Base-by-base conservation (phyloP, 495 filamentous ascomycete genomes). In the Oleoguttula mirabilis region DNA sequence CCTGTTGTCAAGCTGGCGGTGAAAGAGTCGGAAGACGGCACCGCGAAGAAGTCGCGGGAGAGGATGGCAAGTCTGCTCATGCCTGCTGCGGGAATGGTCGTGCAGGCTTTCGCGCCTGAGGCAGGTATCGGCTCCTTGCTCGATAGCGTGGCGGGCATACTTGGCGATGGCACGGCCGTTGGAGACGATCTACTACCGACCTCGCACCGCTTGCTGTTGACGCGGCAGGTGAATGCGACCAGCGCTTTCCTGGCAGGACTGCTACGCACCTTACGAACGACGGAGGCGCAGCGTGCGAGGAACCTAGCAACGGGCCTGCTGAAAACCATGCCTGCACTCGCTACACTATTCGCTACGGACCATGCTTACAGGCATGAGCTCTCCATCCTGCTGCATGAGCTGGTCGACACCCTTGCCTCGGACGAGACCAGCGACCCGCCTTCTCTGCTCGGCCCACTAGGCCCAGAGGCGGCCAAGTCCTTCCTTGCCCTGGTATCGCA, bases 361-460 rank as follows among this genome's bases (percentile, higher is more conserved):
- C 73, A 80, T 39, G 56, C 56, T 1, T 90, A 82, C 57, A 76
- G 70, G 54, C 56, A 66, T 11, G 69, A 80, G 17, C 73, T 82
- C 11, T 63, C 87, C 5, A 62, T 68, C 3, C 64, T 95, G 2
- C 65, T 96, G 19, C 76, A 87, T 36, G 72, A 76, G 21, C 65
- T 99, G 12, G 77, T 96, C 15, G 68, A 74, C 75, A 69, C 45
- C 76, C 79, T 16, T 74, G 76, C 21, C 71, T n/a, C n/a, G n/a
- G 71, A 38, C 63, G 34, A 2, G 1, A 22, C 12, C 10, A 10
- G 67, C 17, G 68, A 95, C 50, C 86, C 90, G 3, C 84, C 87
- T 21, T 95, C 88, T 5, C 68, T 98, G 16, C 72, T 99, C 15
- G 87, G 86, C 40, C 81, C 90, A 55, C 69, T 99, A 2, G 84